These are phyloP conservation scores for Rhodocollybia butyracea DNA, from an alignment of 768 basidiomycete species.

Conservation along the genomic window DNA sequence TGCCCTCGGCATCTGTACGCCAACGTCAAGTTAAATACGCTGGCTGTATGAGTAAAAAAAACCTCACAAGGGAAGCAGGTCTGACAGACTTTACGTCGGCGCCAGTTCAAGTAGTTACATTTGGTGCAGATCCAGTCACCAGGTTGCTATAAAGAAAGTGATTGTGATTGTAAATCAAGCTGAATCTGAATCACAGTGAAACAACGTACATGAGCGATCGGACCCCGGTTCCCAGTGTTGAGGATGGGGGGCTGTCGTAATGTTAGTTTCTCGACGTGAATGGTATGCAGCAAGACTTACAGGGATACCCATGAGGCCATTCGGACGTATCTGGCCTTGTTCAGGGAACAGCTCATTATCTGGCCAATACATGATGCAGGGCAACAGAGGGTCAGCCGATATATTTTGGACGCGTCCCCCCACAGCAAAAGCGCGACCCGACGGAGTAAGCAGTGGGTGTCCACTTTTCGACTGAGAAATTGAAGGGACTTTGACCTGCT, in stretches of 20 bases:
- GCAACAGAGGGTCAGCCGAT: constrained; percentile 64
- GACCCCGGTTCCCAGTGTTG: constrained; percentile 86
- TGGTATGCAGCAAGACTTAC: constrained; percentile 31
- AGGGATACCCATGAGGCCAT: constrained; percentile 47
- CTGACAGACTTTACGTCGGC: constrained; percentile 85
- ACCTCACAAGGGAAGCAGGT: constrained; percentile 79
- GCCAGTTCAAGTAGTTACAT: constrained; percentile 88
- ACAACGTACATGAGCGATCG: constrained; percentile 74
- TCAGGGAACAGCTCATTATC: constrained; percentile 85
- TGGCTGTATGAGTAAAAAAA: constrained; percentile 7
- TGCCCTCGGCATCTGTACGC: constrained; percentile 73
- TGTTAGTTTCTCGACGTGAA: background rate
- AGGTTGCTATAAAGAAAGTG: constrained; percentile 46
- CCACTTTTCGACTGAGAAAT: constrained; percentile 21
- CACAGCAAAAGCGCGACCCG: constrained; percentile 70
- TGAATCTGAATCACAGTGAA: constrained; percentile 12
- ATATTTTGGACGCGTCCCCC: constrained; percentile 82
- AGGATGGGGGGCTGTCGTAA: constrained; percentile 78
- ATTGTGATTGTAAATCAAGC: background rate
- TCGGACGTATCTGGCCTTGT: constrained; percentile 73
- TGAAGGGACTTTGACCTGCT: constrained; percentile 1
- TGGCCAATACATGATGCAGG: constrained; percentile 89
- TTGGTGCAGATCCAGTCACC: constrained; percentile 82
- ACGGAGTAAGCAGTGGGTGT: constrained; percentile 80
- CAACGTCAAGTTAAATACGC: constrained; percentile 9